Conservation (phyloP, 106 monocot species). For the Triglochin maritima region DNA sequence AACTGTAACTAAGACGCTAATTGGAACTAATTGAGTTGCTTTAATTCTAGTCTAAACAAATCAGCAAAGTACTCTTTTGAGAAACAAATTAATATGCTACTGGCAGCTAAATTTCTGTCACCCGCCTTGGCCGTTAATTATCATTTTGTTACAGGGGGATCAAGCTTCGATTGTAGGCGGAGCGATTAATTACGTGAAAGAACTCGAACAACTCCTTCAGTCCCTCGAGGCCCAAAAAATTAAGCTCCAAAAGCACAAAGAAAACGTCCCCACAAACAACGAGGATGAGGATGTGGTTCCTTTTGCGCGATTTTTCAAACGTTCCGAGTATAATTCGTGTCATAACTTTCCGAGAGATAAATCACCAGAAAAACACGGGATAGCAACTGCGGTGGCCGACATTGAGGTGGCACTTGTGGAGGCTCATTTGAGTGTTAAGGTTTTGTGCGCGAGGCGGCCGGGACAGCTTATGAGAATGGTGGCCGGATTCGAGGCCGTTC, state of each 20-base stretch:
- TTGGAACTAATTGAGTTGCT: too few species aligned
- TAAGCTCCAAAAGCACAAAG: slow-evolving; percentile 25
- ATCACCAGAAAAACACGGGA: slow-evolving; percentile 11
- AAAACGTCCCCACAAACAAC: not conserved
- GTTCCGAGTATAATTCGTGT: slow-evolving; percentile 73
- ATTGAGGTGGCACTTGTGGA: slow-evolving; percentile 77
- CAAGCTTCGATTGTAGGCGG: slow-evolving; percentile 97
- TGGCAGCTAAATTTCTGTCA: too few species aligned
- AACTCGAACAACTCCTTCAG: slow-evolving; percentile 84
- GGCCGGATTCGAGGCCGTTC: slow-evolving; percentile 53
- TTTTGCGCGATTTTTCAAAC: slow-evolving; percentile 77
- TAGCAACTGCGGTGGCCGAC: slow-evolving; percentile 35
- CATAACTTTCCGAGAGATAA: slow-evolving; percentile 33
- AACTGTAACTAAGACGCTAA: too few species aligned
- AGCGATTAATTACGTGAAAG: slow-evolving; percentile 95
- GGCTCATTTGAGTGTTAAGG: slow-evolving; percentile 55
- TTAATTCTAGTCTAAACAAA: too few species aligned
- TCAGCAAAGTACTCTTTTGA: too few species aligned
- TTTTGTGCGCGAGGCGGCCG: slow-evolving; percentile 44
- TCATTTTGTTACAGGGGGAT: slow-evolving; percentile 51
- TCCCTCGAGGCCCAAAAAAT: slow-evolving; percentile 75
- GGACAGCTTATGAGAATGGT: slow-evolving; percentile 74
- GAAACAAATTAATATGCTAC: too few species aligned
- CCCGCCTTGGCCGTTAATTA: not conserved
- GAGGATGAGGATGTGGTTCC: slow-evolving; percentile 2